Evolutionary conservation across 768 basidiomycete species (phyloP).

Genomic region (Wakefieldia striispora): DNA sequence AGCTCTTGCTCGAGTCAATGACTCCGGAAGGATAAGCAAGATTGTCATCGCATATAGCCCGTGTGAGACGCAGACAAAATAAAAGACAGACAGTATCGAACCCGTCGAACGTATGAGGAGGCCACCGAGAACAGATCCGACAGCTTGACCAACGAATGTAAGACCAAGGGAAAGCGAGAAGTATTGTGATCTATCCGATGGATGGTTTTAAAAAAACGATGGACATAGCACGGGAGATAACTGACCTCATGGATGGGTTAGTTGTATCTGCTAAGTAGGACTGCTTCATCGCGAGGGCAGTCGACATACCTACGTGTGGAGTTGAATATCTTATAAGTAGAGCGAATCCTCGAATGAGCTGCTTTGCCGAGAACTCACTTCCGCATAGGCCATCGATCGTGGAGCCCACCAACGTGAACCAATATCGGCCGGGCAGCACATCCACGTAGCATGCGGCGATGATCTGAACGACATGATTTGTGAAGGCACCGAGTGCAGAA

Average conservation of each 20-base stretch:
- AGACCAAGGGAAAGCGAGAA: constrained; percentile 69
- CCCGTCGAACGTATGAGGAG: constrained; percentile 59
- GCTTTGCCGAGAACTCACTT: constrained; percentile 42
- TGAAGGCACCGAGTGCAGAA: constrained; percentile 56
- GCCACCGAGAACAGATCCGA: constrained; percentile 74
- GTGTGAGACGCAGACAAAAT: constrained; percentile 53
- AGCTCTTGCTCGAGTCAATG: constrained; percentile 54
- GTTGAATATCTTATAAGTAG: neutral
- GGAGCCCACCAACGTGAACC: constrained; percentile 68
- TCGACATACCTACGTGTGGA: constrained; percentile 43
- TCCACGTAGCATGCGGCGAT: constrained; percentile 58
- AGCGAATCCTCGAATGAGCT: neutral
- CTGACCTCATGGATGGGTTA: constrained; percentile 51
- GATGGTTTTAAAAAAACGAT: neutral
- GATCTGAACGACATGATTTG: constrained; percentile 65
- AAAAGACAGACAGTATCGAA: constrained; percentile 66
- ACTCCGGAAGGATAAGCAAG: constrained; percentile 74
- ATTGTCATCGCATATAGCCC: constrained; percentile 46
- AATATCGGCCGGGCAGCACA: constrained; percentile 74
- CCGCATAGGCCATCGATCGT: constrained; percentile 72
- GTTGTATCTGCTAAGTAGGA: constrained; percentile 75
- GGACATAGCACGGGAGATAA: neutral
- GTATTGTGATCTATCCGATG: constrained; percentile 22
- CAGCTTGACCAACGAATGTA: constrained; percentile 67
- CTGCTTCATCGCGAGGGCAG: constrained; percentile 50